Base-by-base conservation (phyloP, 164 flowering plant genomes). In the Liquidambar formosana region DNA sequence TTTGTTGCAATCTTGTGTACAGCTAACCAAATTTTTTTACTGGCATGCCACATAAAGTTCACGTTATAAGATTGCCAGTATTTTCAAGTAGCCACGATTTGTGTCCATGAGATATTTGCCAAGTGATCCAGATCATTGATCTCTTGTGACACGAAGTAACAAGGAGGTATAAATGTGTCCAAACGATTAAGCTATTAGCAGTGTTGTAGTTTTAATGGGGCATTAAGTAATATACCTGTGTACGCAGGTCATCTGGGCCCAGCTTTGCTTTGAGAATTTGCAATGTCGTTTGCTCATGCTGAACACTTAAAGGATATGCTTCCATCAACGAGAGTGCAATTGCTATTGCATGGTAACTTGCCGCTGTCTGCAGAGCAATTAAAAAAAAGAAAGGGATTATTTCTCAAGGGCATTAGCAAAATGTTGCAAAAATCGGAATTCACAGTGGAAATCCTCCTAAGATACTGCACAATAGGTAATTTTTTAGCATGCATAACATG, bases 291-390 rank as follows among this genome's bases (percentile, higher is more conserved):
- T 93, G 99, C 77, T 95, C 99, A 82, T 95, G 99, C 76, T 95
- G 99, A 77, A 95, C 97, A 65, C 99, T 95, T 73, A 95, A 84
- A 45, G 97, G 99, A 66, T 93, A 95, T 56, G 99, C 99, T 84
- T 95, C 97, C 99, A 95, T 95, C 86, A 95, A 81, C 25, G 99
- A 95, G 54, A 95, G 92, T n/a, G 97, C 97, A 77, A 95, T 95
- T 53, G 99, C 99, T 63, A 95, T 95, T 53, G 99, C 99, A 89
- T 95, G 99, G 78, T 93, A 95, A 82, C 99, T 95, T 66, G 99
- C 99, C n/a, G 99, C 99, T 48, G 99, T 95, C 97, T 93, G 84
- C 45, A 77, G 48, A 66, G 49, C 57, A 76, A 64, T 62, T 27
- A 25, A 67, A 74, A 67, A 74, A 66, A 27, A 72, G 18, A 75